Conservation (phyloP, 2,329 filamentous ascomycete genomes). For the Tolypocladium amazonense region DNA sequence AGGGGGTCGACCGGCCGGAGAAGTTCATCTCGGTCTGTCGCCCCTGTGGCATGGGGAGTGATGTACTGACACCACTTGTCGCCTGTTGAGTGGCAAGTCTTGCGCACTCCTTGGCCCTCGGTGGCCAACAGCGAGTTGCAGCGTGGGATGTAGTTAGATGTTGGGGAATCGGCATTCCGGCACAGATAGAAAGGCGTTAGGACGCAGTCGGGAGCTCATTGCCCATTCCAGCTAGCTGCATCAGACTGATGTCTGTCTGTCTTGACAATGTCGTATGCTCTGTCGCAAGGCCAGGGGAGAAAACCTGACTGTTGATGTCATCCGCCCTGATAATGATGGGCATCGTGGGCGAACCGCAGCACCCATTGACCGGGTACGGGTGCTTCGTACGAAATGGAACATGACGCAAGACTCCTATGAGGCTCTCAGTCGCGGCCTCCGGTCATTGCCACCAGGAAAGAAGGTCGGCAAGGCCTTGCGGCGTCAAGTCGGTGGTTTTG, state of each 20-base stretch:
- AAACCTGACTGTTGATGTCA: background rate
- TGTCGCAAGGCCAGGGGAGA: background rate
- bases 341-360: background rate
- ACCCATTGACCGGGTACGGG: background rate
- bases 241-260: background rate
- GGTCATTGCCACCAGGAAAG: background rate
- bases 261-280: background rate
- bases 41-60: background rate
- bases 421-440: background rate
- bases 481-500: background rate
- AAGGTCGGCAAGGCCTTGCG: background rate
- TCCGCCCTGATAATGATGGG: background rate
- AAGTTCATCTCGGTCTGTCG: background rate
- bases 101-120: background rate
- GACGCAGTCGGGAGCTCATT: background rate
- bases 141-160: background rate
- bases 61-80: background rate
- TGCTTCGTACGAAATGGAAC: background rate
- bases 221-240: background rate
- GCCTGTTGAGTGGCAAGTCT: background rate
- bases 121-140: background rate
- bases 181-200: background rate
- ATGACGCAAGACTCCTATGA: background rate
- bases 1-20: background rate
- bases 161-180: background rate